Evolutionary conservation across 305 asterid species (phyloP), one percentile per base, ranked within the genome.

Genomic region (Solanum hybrid): DNA sequence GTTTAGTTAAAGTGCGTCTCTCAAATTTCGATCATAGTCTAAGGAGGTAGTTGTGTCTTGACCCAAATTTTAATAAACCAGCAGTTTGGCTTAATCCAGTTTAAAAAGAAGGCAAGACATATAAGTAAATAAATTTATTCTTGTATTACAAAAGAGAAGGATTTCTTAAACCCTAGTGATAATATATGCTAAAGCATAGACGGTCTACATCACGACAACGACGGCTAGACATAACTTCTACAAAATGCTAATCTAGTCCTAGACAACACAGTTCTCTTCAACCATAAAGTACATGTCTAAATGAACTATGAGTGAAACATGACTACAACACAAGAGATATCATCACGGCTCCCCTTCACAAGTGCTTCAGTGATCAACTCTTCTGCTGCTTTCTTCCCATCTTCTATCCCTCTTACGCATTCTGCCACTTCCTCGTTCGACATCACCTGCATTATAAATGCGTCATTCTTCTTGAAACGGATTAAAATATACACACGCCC

Each of bases 251-350:
- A 27, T 26, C 5, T 9, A 27, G 22, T 11, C 77, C 77, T 26
- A 5, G 34, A 71, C 77, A 71, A n/a, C 15, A 24, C 76, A 69
- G 76, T 69, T 69, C 15, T 8, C 3, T 51, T 51, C 10, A n/a
- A 24, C 31, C 32, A 69, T n/a, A 10, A 69, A 71, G 77, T 29
- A 31, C 64, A 14, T 76, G 42, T 19, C 42, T 15, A 17, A 32
- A 42, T 40, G 35, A 72, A 72, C 11, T 73, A 64, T 78, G 36
- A 22, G n/a, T 89, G 69, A 45, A 93, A 90, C 89, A 90, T 82
- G 51, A 93, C 92, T 7, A 93, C 93, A 0, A 90, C 92, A 60
- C 95, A 93, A 24, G 95, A 93, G 75, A 93, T 89, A 80, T 92
- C 93, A 15, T 94, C 96, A 34, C 76, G 82, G 89, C 94, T 91